Percentiles rank a stretch among this genome's conserved stretches.
Conservation (phyloP, 352 stramenopile species). For the Phytophthora tentaculata region DNA sequence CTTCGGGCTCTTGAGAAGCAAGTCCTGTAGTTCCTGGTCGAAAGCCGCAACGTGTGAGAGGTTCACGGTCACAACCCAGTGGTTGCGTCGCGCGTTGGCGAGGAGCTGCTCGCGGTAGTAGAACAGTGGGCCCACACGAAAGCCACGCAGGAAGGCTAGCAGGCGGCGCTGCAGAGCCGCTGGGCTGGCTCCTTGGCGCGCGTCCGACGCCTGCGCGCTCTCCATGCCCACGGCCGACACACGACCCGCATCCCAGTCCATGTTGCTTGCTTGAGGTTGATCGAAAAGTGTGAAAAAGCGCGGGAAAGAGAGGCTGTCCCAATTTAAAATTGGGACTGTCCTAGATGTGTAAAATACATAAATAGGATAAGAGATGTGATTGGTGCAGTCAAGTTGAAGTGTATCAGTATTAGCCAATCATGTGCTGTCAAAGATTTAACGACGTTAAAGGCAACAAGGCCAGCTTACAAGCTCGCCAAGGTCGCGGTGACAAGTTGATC, state of each 20-base stretch:
- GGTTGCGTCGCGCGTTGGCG: slow-evolving; percentile 77
- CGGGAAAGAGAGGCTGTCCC: slow-evolving; percentile 6
- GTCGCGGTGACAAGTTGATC: no score
- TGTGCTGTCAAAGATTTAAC: not conserved
- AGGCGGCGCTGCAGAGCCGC: slow-evolving; percentile 70
- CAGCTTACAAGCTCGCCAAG: no score
- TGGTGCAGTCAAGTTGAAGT: slow-evolving; percentile 13
- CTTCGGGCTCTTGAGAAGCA: slow-evolving; percentile 85
- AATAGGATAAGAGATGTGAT: not conserved
- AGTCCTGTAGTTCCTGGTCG: slow-evolving; percentile 85
- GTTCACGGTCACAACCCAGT: slow-evolving; percentile 84
- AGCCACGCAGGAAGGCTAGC: slow-evolving; percentile 89
- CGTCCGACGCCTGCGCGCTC: slow-evolving; percentile 60
- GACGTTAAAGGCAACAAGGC: no score
- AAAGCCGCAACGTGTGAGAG: slow-evolving; percentile 87
- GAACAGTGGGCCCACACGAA: slow-evolving; percentile 86
- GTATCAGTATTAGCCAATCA: not conserved
- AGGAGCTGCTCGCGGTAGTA: slow-evolving; percentile 92
- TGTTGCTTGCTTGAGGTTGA: slow-evolving; percentile 22
- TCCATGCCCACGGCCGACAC: slow-evolving; percentile 87
- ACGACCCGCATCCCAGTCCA: slow-evolving; percentile 86
- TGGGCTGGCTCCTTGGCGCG: slow-evolving; percentile 51
- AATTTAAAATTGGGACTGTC: slow-evolving; percentile 3
- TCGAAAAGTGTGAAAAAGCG: slow-evolving; percentile 20
- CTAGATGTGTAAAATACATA: slow-evolving; percentile 1